Base-by-base conservation (phyloP, 2,329 filamentous ascomycete genomes). In the Sarocladiaceae sp. region DNA sequence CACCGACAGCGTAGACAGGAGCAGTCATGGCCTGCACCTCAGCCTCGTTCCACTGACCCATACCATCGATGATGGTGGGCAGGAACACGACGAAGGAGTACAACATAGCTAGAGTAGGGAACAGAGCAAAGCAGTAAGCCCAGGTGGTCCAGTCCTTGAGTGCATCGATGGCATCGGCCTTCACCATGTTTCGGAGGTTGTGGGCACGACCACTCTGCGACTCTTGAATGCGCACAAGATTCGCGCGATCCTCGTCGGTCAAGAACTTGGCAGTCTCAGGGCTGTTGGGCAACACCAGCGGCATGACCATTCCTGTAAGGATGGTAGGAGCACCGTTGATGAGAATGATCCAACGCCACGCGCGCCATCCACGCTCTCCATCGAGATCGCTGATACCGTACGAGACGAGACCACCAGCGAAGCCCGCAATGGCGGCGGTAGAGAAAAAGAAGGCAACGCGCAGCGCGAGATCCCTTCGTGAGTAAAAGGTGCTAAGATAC, bases 271-370 rank as follows among this genome's bases (percentile, higher is more conserved):
- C 82, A 0, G 76, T 80, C 44, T 79, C 75, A 0, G 82, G 82
- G 10, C 73, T 73, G 60, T 87, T 79, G 3, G 83, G 78, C 0
- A 88, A 67, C 25, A 80, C 60, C 47, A 79, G 84, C 65, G 74
- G 82, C 2, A 76, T 75, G 0, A 70, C 62, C 2, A 83, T 60
- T 0, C 81, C 84, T 1, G 82, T 64, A 3, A 83, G 33, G 18
- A 85, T 46, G 22, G 40, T 46, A 13, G 40, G 40, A 22, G 40
- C 70, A 1, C 84, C 84, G 61, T 75, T 69, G 36, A 82, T 63
- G 51, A 82, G 78, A 63, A 87, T 72, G 54, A 86, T 83, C 84
- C 83, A 87, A 46, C 84, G 68, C 84, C 84, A 87, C 1, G 80
- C 84, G n/a, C 71, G 64, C 54, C 77, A 71, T 2, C 82, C 82